Conservation (phyloP, 306 rosid genomes). For the Dalbergia oliveri region DNA sequence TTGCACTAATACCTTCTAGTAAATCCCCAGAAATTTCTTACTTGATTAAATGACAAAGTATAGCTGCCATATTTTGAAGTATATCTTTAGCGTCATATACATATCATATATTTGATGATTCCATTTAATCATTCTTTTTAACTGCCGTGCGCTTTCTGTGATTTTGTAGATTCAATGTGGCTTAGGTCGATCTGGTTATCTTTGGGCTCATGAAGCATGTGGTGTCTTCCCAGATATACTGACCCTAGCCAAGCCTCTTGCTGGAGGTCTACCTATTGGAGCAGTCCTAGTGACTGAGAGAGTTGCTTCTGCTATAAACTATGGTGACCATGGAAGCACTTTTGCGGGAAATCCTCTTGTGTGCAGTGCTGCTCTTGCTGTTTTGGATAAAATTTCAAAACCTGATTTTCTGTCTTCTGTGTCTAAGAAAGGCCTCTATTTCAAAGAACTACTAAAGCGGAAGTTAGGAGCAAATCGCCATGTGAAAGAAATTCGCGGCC, state of each 20-base stretch:
- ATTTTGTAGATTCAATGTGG: constrained; percentile 88
- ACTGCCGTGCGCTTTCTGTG: neutral
- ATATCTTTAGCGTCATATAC: neutral
- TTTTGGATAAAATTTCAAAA: constrained; percentile 73
- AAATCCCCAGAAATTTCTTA: neutral
- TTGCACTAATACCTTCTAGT: neutral
- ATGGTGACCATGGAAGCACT: constrained; percentile 95
- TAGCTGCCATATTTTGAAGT: neutral
- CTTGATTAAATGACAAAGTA: constrained; percentile 1
- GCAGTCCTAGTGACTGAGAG: constrained; percentile 78
- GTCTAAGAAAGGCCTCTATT: constrained; percentile 69
- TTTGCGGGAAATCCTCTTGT: constrained; percentile 85
- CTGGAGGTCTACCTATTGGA: constrained; percentile 97
- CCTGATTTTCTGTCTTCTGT: constrained; percentile 70
- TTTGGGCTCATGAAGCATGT: constrained; percentile 89
- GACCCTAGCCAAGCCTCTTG: constrained; percentile 98
- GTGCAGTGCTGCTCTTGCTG: constrained; percentile 79
- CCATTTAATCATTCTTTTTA: constrained; percentile 11
- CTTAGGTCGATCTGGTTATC: constrained; percentile 82
- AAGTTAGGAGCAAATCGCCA: constrained; percentile 77
- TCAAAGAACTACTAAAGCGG: constrained; percentile 71
- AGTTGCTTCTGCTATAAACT: constrained; percentile 75
- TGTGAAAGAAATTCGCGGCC: constrained; percentile 78
- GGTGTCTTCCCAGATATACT: constrained; percentile 85
- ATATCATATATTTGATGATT: constrained; percentile 11